Conservation (phyloP, 768 basidiomycete species). For the Amanita pseudoporphyria region DNA sequence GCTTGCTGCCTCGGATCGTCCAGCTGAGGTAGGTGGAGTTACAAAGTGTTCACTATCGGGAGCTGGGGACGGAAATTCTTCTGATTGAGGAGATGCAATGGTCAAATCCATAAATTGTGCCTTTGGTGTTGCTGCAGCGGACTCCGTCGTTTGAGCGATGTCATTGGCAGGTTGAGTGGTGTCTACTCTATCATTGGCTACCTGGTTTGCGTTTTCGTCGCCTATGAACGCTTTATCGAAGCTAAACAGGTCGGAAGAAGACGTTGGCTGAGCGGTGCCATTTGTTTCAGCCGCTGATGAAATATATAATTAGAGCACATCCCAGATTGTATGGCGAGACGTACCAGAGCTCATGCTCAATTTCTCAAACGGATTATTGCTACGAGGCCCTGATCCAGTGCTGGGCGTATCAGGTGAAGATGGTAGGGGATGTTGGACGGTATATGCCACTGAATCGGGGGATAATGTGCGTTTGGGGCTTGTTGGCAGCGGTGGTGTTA, state of each 20-base stretch:
- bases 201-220: constrained; percentile 3
- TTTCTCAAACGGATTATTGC: constrained; percentile 89
- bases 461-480: constrained; percentile 27
- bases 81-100: constrained; percentile 4
- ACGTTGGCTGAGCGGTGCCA: constrained; percentile 16
- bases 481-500: constrained; percentile 13
- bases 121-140: neutral
- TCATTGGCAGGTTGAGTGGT: constrained; percentile 11
- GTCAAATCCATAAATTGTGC: constrained; percentile 13
- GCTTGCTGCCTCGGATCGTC: neutral
- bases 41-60: constrained; percentile 47
- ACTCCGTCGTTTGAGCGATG: neutral
- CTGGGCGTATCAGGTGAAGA: constrained; percentile 53
- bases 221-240: constrained; percentile 28
- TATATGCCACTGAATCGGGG: constrained; percentile 42
- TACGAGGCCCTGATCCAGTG: constrained; percentile 37
- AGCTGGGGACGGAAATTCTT: constrained; percentile 16
- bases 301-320: constrained; percentile 47
- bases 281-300: constrained; percentile 21
- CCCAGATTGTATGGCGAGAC: constrained; percentile 36
- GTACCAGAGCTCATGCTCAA: constrained; percentile 39
- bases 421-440: constrained; percentile 68
- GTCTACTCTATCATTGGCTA: constrained; percentile 9
- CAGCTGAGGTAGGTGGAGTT: constrained; percentile 36
- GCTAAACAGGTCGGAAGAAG: constrained; percentile 31